These are phyloP conservation scores for Neonectria sp. DNA, from an alignment of 2,329 filamentous ascomycete species.

Conservation along the genomic window DNA sequence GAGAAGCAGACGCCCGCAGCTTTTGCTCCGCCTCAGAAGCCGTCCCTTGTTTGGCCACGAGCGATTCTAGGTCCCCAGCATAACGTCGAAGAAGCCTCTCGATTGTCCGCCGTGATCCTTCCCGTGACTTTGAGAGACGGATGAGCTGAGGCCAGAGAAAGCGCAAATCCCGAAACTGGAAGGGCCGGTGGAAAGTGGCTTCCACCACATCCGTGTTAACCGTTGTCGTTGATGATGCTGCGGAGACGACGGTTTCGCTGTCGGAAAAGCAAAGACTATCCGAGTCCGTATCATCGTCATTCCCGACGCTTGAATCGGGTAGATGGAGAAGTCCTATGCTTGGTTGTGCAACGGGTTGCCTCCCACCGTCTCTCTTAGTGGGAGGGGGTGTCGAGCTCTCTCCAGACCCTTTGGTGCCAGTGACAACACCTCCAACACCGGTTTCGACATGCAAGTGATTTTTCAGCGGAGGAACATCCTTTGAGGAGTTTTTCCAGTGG, in stretches of 20 bases:
- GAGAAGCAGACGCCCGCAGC: too few relatives aligned
- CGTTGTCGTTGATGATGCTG: too few relatives aligned
- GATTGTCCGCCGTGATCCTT: background rate
- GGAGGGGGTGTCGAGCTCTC: too few relatives aligned
- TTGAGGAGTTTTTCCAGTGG: background rate
- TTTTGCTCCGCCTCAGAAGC: too few relatives aligned
- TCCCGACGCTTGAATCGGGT: background rate
- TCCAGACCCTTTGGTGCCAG: too few relatives aligned
- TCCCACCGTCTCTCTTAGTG: too few relatives aligned
- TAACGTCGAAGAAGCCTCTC: background rate
- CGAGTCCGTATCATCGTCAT: background rate
- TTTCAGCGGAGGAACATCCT: too few relatives aligned
- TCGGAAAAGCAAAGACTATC: background rate
- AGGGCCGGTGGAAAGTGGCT: background rate
- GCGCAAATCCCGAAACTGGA: background rate
- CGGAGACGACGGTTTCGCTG: too few relatives aligned
- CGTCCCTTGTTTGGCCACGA: too few relatives aligned
- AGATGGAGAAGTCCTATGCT: slow-evolving; percentile 2
- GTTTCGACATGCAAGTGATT: too few relatives aligned
- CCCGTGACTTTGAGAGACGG: background rate
- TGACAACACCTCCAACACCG: too few relatives aligned
- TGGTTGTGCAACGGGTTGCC: too few relatives aligned
- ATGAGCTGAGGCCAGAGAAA: slow-evolving; percentile 20
- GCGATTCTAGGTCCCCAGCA: background rate
- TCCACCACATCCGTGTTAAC: slow-evolving; percentile 3